Evolutionary conservation across 768 basidiomycete genomes (phyloP).

Genomic region (Megacollybia marginata): DNA sequence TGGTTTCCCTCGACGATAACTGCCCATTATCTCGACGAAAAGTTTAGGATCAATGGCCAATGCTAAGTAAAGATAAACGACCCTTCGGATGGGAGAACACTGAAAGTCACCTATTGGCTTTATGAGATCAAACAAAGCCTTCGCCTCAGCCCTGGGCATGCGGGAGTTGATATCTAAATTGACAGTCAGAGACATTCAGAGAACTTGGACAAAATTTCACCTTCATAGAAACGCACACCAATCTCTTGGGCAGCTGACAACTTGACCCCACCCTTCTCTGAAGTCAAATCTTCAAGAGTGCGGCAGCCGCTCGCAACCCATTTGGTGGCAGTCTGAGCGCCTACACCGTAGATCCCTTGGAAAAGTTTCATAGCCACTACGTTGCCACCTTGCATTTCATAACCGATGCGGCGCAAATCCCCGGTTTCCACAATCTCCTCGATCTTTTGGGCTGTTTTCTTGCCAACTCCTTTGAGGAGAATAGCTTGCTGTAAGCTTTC

Average conservation of each 20-base stretch:
- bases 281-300: slow-evolving; percentile 65
- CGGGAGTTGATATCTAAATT: slow-evolving; percentile 68
- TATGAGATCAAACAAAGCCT: slow-evolving; percentile 64
- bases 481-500: slow-evolving; percentile 51
- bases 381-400: slow-evolving; percentile 56
- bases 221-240: slow-evolving; percentile 64
- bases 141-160: slow-evolving; percentile 80
- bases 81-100: not conserved
- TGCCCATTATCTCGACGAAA: slow-evolving; percentile 86
- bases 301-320: slow-evolving; percentile 77
- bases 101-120: slow-evolving; percentile 52
- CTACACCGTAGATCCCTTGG: slow-evolving; percentile 82
- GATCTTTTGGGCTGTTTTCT: slow-evolving; percentile 78
- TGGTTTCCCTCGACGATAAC: slow-evolving; percentile 69
- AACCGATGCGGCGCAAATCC: slow-evolving; percentile 55
- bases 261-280: slow-evolving; percentile 53
- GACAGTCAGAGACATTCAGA: not conserved
- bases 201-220: slow-evolving; percentile 21
- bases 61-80: slow-evolving; percentile 32
- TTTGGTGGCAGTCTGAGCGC: slow-evolving; percentile 54
- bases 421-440: slow-evolving; percentile 78
- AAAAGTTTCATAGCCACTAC: slow-evolving; percentile 51
- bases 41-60: slow-evolving; percentile 62
- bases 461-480: slow-evolving; percentile 54
- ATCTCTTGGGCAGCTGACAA: slow-evolving; percentile 56